A percentile compares a stretch with the other conserved stretches of the same genome.
phyloP scores from a whole-genome alignment of 257 asterid species.

The Thymus mandschuricus region DNA sequence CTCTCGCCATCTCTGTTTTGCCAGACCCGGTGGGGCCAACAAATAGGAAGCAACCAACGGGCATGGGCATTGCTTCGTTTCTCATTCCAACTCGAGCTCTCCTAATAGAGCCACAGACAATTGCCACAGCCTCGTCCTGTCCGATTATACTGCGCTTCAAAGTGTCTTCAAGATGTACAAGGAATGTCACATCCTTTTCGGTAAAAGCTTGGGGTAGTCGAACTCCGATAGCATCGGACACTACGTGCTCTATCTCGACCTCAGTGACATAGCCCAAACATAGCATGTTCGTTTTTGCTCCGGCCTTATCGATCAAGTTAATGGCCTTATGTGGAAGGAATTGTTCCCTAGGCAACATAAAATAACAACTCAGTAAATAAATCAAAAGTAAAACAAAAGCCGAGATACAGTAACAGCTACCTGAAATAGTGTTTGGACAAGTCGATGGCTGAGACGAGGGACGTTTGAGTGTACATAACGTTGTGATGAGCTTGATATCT shows the following conservation, averaged over 20 bases:
- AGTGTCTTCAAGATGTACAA: not conserved
- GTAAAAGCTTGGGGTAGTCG: not conserved
- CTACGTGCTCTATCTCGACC: not conserved
- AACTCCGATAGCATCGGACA: not conserved
- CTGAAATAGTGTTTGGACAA: not conserved
- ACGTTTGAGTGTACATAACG: not conserved
- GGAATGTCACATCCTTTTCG: not conserved
- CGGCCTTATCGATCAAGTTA: not conserved
- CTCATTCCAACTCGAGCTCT: not conserved
- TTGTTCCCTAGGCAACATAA: not conserved
- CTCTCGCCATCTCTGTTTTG: no score
- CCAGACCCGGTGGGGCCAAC: not conserved
- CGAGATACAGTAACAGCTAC: not conserved
- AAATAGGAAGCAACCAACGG: not conserved
- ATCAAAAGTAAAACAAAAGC: no score
- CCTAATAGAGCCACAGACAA: not conserved
- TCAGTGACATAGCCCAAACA: not conserved
- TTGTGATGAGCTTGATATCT: not conserved
- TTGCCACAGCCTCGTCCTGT: not conserved
- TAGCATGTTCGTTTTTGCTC: not conserved
- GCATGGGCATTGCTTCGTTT: not conserved
- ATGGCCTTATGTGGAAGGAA: not conserved
- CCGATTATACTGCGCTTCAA: not conserved
- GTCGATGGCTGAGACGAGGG: not conserved
- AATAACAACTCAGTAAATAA: no score